phyloP scores from a whole-genome alignment of 495 filamentous ascomycete genomes.

The Talaromyces ruber region DNA sequence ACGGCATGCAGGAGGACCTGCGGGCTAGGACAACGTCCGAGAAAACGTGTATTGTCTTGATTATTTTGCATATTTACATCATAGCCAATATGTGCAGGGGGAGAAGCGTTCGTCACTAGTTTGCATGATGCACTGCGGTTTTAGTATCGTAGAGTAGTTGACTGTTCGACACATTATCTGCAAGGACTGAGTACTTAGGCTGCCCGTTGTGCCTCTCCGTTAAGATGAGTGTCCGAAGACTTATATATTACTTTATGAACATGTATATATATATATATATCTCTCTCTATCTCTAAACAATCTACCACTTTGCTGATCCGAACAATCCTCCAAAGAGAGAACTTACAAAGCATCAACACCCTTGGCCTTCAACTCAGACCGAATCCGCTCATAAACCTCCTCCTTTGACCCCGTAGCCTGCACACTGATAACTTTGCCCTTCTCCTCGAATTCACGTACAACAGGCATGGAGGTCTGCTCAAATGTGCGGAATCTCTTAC shows the following conservation, averaged over 20 bases:
- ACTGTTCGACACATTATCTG: not conserved
- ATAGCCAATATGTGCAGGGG: not conserved
- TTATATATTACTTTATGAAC: constrained; percentile 5
- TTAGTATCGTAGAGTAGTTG: not conserved
- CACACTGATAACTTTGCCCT: constrained; percentile 73
- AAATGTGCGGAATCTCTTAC: constrained; percentile 90
- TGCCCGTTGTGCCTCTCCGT: not conserved
- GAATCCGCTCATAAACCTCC: constrained; percentile 65
- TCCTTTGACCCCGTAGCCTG: constrained; percentile 58
- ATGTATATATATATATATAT: not conserved
- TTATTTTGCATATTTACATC: not conserved
- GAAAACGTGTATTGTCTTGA: not conserved
- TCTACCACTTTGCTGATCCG: constrained; percentile 5
- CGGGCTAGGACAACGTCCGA: not conserved
- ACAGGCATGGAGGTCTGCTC: constrained; percentile 96
- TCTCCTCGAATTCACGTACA: constrained; percentile 69
- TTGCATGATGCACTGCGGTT: not conserved
- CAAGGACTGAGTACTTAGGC: not conserved
- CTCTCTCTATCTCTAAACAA: not conserved
- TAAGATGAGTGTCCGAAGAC: not conserved
- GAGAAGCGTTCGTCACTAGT: too few relatives aligned
- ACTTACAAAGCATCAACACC: constrained; percentile 27
- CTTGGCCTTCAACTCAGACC: constrained; percentile 39
- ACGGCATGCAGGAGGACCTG: not conserved
- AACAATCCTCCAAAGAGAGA: not conserved